phyloP scores from a whole-genome alignment of 2,329 filamentous ascomycete genomes.

The Torrubiellomyces zombiae region DNA sequence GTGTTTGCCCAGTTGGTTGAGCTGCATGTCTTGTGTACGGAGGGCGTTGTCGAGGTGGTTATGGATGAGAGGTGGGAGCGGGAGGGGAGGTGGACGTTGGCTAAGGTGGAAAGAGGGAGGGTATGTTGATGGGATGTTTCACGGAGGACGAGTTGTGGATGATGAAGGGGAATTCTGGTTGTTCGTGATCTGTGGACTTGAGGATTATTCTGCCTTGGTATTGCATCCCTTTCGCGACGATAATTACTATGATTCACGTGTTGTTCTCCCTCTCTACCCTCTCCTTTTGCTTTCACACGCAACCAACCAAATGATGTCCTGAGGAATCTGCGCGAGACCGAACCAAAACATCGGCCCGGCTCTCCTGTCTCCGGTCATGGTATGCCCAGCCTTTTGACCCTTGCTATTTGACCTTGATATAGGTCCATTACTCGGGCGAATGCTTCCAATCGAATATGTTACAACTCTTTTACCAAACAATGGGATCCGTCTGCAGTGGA shows the following conservation, averaged over 20 bases:
- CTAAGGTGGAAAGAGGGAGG: conserved; percentile 23
- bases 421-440: too few relatives aligned
- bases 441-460: too few relatives aligned
- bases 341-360: too few relatives aligned
- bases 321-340: too few relatives aligned
- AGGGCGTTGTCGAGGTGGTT: conserved; percentile 31
- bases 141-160: not conserved
- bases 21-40: conserved; percentile 34
- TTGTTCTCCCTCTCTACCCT: conserved; percentile 3
- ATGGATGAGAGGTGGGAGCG: conserved; percentile 27
- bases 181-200: conserved; percentile 4
- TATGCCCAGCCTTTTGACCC: too few relatives aligned
- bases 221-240: too few relatives aligned
- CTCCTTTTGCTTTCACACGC: not conserved
- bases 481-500: too few relatives aligned
- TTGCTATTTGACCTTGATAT: too few relatives aligned
- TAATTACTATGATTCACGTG: conserved; percentile 5
- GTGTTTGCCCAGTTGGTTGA: conserved; percentile 38
- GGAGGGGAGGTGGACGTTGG: conserved; percentile 37
- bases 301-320: too few relatives aligned
- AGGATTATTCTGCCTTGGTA: too few relatives aligned
- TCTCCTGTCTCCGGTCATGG: too few relatives aligned
- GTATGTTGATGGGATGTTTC: conserved; percentile 21
- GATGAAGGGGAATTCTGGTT: conserved; percentile 3
- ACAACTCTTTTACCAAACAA: conserved; percentile 1